Evolutionary conservation across 2,329 filamentous ascomycete species (phyloP).

Genomic region (Neurospora sp.): DNA sequence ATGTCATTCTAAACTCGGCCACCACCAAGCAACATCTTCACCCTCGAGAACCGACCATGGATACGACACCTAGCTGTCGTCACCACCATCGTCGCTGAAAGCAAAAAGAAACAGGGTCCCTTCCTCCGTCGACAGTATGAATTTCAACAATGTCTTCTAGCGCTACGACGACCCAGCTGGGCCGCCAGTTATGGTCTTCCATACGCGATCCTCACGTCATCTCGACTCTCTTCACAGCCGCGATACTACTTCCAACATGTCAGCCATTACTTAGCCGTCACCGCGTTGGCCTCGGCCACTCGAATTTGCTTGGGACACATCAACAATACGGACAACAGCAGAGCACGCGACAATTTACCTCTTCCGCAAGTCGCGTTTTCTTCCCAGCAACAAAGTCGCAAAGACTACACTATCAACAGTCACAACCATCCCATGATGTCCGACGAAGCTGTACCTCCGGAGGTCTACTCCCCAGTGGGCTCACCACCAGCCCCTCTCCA

Average conservation of each 20-base stretch:
- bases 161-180: constrained; percentile 24
- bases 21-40: not conserved
- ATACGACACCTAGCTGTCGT: not conserved
- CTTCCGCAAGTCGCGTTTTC: constrained; percentile 19
- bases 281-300: constrained; percentile 5
- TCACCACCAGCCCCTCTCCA: constrained; percentile 29
- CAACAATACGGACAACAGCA: constrained; percentile 3
- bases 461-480: constrained; percentile 40
- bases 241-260: constrained; percentile 11
- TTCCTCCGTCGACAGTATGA: constrained; percentile 14
- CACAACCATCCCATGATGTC: constrained; percentile 22
- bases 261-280: constrained; percentile 7
- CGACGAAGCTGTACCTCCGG: constrained; percentile 44
- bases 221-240: constrained; percentile 7
- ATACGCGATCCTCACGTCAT: constrained; percentile 20
- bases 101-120: not conserved
- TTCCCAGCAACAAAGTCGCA: constrained; percentile 20
- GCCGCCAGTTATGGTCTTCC: constrained; percentile 24
- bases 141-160: constrained; percentile 25
- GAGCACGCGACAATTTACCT: constrained; percentile 3
- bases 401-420: constrained; percentile 21
- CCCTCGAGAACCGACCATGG: not conserved
- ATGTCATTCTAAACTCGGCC: not conserved
- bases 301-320: constrained; percentile 1
- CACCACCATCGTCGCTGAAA: constrained; percentile 1